phyloP scores from a whole-genome alignment of 345 rosid genomes.

The Barbarea vulgaris region DNA sequence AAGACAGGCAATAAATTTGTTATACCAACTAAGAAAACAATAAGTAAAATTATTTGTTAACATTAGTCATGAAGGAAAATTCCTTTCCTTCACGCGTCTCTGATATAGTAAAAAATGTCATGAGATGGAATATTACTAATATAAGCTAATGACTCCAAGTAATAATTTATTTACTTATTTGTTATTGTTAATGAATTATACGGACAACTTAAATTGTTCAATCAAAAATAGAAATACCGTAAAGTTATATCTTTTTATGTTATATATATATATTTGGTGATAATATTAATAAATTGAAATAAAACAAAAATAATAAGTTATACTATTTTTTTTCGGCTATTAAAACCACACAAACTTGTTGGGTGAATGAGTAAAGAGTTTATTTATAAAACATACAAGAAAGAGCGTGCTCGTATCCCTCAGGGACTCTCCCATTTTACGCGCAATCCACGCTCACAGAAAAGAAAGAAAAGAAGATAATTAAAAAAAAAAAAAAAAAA shows the following conservation, averaged over 20 bases:
- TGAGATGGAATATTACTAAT: background rate
- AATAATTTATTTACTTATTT: background rate
- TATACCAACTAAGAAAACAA: conserved; percentile 6
- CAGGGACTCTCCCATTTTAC: conserved; percentile 22
- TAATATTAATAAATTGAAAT: background rate
- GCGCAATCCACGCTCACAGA: conserved; percentile 4
- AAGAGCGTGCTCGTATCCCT: conserved; percentile 8
- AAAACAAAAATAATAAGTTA: too few species aligned
- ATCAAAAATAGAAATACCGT: background rate
- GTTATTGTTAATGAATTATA: background rate
- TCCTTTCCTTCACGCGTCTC: background rate
- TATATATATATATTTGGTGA: background rate
- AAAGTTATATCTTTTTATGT: background rate
- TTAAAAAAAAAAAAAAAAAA: background rate
- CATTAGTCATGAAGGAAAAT: background rate
- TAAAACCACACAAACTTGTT: conserved; percentile 12
- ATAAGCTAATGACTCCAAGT: background rate
- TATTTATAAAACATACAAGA: conserved; percentile 26
- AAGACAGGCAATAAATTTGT: conserved; percentile 18
- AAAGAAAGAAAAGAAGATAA: background rate
- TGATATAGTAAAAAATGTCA: background rate
- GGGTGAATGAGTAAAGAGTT: background rate
- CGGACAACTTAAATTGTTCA: background rate
- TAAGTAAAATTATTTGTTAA: background rate
- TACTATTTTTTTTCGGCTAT: background rate